A percentile compares a stretch with the other conserved stretches of the same genome.
phyloP scores from a whole-genome alignment of 306 rosid species.

The Glycyrrhiza uralensis region DNA sequence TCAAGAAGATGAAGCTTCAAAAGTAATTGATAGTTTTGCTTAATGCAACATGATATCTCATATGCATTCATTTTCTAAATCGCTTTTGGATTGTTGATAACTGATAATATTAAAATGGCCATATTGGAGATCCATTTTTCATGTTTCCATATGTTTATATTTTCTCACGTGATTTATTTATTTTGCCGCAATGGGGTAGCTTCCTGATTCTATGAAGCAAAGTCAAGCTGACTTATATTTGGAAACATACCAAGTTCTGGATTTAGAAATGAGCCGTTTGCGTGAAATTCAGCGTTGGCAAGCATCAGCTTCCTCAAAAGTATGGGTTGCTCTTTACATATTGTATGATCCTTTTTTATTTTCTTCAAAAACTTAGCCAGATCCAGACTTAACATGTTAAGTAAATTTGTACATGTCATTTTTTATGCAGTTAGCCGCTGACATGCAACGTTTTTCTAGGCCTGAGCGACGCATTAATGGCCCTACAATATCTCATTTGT shows the following conservation, averaged over 20 bases:
- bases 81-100: neutral
- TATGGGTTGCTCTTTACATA: conserved; percentile 18
- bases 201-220: conserved; percentile 99
- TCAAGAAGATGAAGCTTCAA: conserved; percentile 1
- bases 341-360: neutral
- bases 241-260: conserved; percentile 97
- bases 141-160: conserved; percentile 3
- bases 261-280: conserved; percentile 97
- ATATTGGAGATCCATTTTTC: conserved; percentile 7
- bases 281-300: conserved; percentile 99
- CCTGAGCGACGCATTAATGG: conserved; percentile 98
- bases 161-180: conserved; percentile 7
- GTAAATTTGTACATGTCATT: conserved; percentile 20
- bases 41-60: conserved; percentile 17
- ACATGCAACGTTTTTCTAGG: conserved; percentile 98
- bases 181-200: conserved; percentile 47
- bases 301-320: conserved; percentile 93
- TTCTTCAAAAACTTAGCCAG: neutral
- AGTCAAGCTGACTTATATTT: conserved; percentile 96
- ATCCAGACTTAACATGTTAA: conserved; percentile 17
- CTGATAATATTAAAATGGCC: conserved; percentile 9
- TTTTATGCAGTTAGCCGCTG: conserved; percentile 81
- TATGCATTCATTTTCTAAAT: neutral
- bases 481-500: conserved; percentile 89
- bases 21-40: neutral